A percentile compares a stretch with the other conserved stretches of the same genome.
These are phyloP conservation scores for Endocalyx cinctus DNA, from an alignment of 2,329 filamentous ascomycete species.

Conservation along the genomic window DNA sequence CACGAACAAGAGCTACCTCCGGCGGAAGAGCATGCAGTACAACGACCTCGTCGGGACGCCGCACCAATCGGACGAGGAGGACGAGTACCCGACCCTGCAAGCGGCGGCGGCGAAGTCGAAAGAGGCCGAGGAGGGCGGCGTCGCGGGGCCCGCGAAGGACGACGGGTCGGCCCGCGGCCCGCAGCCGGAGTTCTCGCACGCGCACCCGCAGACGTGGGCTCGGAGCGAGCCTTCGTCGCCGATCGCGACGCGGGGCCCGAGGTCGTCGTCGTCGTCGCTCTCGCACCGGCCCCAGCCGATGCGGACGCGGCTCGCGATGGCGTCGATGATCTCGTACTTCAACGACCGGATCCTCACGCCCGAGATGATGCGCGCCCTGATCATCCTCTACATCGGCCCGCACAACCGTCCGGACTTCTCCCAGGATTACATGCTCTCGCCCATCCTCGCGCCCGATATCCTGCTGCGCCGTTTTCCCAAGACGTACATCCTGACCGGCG, in stretches of 20 bases:
- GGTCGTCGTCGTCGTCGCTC: constrained; percentile 16
- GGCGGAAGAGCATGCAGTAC: constrained; percentile 86
- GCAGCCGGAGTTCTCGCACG: constrained; percentile 48
- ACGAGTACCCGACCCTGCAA: constrained; percentile 37
- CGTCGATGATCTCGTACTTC: constrained; percentile 97
- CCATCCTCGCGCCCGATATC: constrained; percentile 80
- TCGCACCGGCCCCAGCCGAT: constrained; percentile 57
- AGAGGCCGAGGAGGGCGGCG: constrained; percentile 10
- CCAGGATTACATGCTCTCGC: constrained; percentile 85
- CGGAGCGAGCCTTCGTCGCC: constrained; percentile 17
- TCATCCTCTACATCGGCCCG: constrained; percentile 93
- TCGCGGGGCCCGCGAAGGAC: constrained; percentile 5
- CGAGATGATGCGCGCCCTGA: constrained; percentile 99
- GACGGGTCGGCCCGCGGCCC: constrained; percentile 26
- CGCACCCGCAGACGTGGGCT: constrained; percentile 35
- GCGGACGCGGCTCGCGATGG: constrained; percentile 84
- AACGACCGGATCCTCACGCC: constrained; percentile 92
- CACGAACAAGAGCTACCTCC: constrained; percentile 73
- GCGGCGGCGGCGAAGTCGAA: constrained; percentile 9
- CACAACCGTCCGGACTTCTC: constrained; percentile 90
- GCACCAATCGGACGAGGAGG: constrained; percentile 73
- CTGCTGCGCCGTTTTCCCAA: constrained; percentile 86
- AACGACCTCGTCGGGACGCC: constrained; percentile 79
- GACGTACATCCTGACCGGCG: constrained; percentile 89
- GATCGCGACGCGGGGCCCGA: constrained; percentile 12